A percentile compares a stretch with the other conserved stretches of the same genome.
These are phyloP conservation scores for Teunomyces kruisii DNA, from an alignment of 805 yeast genomes.

Conservation along the genomic window DNA sequence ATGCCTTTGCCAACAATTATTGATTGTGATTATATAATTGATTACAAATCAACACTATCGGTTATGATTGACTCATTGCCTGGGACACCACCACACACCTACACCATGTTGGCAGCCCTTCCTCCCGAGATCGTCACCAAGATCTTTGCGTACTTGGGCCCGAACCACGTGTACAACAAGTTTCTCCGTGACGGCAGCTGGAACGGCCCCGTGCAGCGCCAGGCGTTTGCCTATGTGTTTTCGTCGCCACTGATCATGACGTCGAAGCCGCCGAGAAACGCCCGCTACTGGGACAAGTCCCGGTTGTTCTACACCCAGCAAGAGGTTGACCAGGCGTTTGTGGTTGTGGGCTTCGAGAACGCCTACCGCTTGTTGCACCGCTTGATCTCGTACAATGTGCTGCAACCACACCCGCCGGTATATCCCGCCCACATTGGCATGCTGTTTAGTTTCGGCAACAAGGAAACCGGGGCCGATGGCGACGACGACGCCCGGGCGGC, in stretches of 20 bases:
- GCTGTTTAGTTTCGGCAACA: constrained; percentile 4
- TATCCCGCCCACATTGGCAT: constrained; percentile 8
- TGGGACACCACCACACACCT: too few species aligned
- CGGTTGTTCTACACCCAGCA: constrained; percentile 6
- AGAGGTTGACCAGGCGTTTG: constrained; percentile 5
- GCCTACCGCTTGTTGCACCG: constrained; percentile 10
- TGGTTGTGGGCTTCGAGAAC: constrained; percentile 8
- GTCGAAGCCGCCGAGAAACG: background rate
- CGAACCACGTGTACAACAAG: constrained; percentile 10
- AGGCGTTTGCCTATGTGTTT: constrained; percentile 9
- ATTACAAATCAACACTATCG: too few species aligned
- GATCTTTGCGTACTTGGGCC: constrained; percentile 7
- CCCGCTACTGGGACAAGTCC: too few species aligned
- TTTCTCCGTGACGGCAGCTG: constrained; percentile 7
- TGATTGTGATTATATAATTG: too few species aligned
- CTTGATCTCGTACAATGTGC: constrained; percentile 8
- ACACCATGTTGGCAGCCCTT: too few species aligned
- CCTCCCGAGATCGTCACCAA: constrained; percentile 11
- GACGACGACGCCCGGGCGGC: background rate
- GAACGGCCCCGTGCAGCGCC: constrained; percentile 4
- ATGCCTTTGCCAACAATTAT: too few species aligned
- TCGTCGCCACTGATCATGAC: constrained; percentile 5
- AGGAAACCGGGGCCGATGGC: too few species aligned
- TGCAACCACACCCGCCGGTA: background rate
- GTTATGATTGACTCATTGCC: too few species aligned